Base-by-base conservation (phyloP, 2,329 filamentous ascomycete genomes). In the Dryadomyces quercivorus region DNA sequence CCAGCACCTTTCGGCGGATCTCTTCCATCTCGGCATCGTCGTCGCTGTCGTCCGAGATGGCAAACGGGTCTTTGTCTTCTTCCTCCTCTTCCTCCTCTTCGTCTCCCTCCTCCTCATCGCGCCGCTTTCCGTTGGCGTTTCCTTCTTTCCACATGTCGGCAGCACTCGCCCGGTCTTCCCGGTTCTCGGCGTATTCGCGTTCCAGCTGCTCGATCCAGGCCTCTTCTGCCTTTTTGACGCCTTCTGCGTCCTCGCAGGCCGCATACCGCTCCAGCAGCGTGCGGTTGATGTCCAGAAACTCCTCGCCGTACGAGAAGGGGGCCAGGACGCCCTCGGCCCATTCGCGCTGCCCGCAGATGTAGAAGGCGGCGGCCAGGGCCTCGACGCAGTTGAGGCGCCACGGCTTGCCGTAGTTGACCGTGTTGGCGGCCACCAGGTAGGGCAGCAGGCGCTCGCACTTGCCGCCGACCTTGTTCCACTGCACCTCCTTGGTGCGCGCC, bases 381-480 rank as follows among this genome's bases (percentile, higher is more conserved):
- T 98, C 93, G 34, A 90, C 93, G 63, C 93, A 98, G 69, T 98
- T 98, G 59, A 98, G 69, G 54, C 91, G 78, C 88, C 91, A 96
- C 5, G 93, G 93, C 64, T 88, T 88, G 57, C 93, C 93, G 70
- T 98, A 98, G 72, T 98, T 98, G 65, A 96, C 93, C 1, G 87
- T 86, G 67, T 98, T 98, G 50, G 93, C 93, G 6, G 93, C 93
- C 51, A 98, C 91, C 8, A 98, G 82, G 68, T 98, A 98, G 0
- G 93, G 93, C 55, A 98, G 73, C 59, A 96, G 69, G 53, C 93
- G 77, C 73, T 95, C 90, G 69, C 91, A 95, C 69, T 91, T 93
- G 22, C 93, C 93, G 31, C 93, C 93, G 56, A 98, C 95, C 61
- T 86, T 86, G 56, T 75, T 77, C 82, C 92, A 98, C 52, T 92